Conservation (phyloP, 2,329 filamentous ascomycete species). For the Microdochium nivale region DNA sequence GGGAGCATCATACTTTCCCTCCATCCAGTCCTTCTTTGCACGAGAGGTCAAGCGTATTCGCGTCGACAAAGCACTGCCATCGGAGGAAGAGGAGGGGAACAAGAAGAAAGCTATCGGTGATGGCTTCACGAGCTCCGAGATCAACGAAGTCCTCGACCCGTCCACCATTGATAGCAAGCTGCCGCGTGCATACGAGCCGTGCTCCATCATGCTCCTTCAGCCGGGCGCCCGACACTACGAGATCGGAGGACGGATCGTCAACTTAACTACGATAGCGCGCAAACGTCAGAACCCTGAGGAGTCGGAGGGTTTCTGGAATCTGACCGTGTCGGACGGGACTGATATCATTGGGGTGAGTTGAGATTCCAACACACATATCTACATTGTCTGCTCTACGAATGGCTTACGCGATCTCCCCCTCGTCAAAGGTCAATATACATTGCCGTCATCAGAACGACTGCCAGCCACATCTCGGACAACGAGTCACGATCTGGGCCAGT, state of each 20-base stretch:
- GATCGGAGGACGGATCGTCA: conserved; percentile 47
- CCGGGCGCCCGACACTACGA: conserved; percentile 39
- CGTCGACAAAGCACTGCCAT: conserved; percentile 4
- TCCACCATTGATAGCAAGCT: conserved; percentile 29
- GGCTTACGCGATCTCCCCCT: too few relatives aligned
- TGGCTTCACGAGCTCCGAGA: conserved; percentile 42
- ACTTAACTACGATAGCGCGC: conserved; percentile 36
- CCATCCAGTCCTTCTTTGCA: conserved; percentile 25
- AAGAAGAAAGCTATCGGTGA: conserved; percentile 26
- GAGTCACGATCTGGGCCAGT: conserved; percentile 47
- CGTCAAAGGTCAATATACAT: conserved; percentile 45
- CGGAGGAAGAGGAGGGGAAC: not conserved
- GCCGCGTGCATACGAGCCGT: conserved; percentile 34
- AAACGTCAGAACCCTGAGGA: conserved; percentile 33
- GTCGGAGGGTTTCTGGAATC: conserved; percentile 36
- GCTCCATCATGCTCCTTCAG: conserved; percentile 35
- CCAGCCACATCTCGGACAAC: conserved; percentile 37
- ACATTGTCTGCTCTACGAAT: too few relatives aligned
- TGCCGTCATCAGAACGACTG: conserved; percentile 30
- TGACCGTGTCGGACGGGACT: conserved; percentile 47
- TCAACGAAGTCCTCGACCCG: conserved; percentile 28
- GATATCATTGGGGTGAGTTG: conserved; percentile 40
- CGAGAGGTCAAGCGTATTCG: conserved; percentile 11
- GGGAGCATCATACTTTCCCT: conserved; percentile 12
- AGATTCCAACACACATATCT: too few relatives aligned